These are phyloP conservation scores for Aspergillus chevalieri DNA, from an alignment of 2,329 filamentous ascomycete genomes.

Conservation along the genomic window DNA sequence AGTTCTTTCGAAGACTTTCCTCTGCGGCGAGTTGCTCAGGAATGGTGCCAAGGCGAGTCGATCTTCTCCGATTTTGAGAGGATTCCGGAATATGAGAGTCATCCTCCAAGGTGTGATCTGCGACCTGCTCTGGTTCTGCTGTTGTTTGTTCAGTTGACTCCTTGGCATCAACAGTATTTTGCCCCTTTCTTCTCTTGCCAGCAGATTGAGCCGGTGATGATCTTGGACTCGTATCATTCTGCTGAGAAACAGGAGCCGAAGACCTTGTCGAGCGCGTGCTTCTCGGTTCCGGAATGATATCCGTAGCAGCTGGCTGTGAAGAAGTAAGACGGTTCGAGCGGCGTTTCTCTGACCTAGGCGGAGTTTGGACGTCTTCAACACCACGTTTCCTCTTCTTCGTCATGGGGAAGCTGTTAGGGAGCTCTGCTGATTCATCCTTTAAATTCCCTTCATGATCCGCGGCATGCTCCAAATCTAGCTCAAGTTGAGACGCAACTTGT, in stretches of 20 bases:
- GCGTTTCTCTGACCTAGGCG: constrained; percentile 20
- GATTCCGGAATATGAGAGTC: constrained; percentile 10
- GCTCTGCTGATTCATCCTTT: constrained; percentile 3
- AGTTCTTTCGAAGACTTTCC: constrained; percentile 6
- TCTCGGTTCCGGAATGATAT: constrained; percentile 8
- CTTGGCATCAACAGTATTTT: constrained; percentile 8
- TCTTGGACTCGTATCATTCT: constrained; percentile 1
- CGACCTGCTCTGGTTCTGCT: constrained; percentile 1
- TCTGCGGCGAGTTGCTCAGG: constrained; percentile 8
- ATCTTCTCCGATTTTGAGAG: constrained; percentile 24
- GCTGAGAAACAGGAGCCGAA: not conserved
- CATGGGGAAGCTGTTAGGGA: constrained; percentile 7
- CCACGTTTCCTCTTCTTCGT: constrained; percentile 32
- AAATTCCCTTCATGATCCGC: constrained; percentile 22
- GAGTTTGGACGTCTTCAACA: constrained; percentile 11
- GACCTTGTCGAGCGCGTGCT: constrained; percentile 11
- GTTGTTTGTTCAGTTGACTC: constrained; percentile 1
- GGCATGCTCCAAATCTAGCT: constrained; percentile 37
- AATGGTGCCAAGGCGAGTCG: constrained; percentile 22
- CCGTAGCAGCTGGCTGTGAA: constrained; percentile 6
- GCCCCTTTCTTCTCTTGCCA: constrained; percentile 19
- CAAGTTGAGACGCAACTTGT: constrained; percentile 41
- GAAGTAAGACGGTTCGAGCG: constrained; percentile 24
- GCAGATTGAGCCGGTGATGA: constrained; percentile 15
- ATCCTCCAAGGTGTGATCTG: not conserved